These are phyloP conservation scores for Pseudisothecium myosuroides DNA, from an alignment of 225 moss, liverwort and hornwort species.

Conservation along the genomic window DNA sequence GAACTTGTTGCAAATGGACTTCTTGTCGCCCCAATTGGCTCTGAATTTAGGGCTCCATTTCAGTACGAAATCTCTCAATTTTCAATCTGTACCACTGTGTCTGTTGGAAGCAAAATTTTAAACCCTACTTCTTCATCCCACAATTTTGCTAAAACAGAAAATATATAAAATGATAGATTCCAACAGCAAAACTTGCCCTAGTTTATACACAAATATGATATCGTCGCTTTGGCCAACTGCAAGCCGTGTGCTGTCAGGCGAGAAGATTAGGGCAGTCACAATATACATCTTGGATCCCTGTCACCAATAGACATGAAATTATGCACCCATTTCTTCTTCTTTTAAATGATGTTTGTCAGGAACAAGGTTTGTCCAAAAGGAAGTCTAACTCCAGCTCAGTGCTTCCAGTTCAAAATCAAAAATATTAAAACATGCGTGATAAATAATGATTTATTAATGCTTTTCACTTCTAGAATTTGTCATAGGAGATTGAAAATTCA, in stretches of 20 bases:
- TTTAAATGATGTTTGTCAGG: neutral
- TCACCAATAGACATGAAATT: neutral
- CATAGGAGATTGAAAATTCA: no score
- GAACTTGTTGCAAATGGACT: conserved; percentile 92
- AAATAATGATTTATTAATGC: neutral
- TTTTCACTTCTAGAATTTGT: neutral
- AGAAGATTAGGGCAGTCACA: conserved; percentile 68
- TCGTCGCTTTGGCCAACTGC: conserved; percentile 88
- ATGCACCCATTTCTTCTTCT: neutral
- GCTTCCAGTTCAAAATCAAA: neutral
- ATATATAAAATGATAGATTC: neutral
- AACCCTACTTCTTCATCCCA: neutral
- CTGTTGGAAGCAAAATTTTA: neutral
- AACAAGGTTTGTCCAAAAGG: neutral
- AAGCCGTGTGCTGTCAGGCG: conserved; percentile 78
- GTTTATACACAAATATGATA: conserved; percentile 82
- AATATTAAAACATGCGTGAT: neutral
- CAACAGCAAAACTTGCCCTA: conserved; percentile 34
- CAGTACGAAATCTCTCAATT: neutral
- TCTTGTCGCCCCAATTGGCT: conserved; percentile 71
- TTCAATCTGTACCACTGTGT: neutral
- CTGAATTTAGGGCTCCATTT: neutral
- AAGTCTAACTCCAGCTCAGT: neutral
- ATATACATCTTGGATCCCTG: conserved; percentile 80
- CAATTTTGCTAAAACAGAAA: neutral